A percentile compares a stretch with the other conserved stretches of the same genome.
These are phyloP conservation scores for Elsinoe perseae DNA, from an alignment of 2,329 filamentous ascomycete genomes.

Conservation along the genomic window DNA sequence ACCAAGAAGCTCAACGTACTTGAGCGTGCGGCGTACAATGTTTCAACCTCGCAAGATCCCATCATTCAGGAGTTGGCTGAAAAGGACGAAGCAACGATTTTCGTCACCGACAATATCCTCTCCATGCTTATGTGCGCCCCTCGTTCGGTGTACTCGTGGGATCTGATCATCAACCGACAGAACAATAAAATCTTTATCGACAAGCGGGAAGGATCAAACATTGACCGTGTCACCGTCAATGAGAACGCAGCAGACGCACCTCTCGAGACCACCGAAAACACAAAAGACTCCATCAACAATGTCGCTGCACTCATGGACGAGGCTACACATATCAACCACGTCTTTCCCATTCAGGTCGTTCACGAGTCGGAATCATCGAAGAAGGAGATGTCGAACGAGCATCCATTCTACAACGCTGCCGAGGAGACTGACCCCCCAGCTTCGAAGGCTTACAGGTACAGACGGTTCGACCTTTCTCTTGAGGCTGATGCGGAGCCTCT, in stretches of 20 bases:
- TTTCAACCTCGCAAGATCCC: constrained; percentile 91
- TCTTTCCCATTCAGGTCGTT: constrained; percentile 95
- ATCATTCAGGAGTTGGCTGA: constrained; percentile 95
- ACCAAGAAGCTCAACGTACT: constrained; percentile 82
- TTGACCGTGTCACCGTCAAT: constrained; percentile 98
- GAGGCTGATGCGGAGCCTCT: constrained; percentile 87
- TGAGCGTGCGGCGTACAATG: constrained; percentile 95
- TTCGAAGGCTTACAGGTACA: constrained; percentile 97
- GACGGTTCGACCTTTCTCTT: constrained; percentile 88
- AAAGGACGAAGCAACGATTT: constrained; percentile 91
- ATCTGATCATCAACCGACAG: constrained; percentile 86
- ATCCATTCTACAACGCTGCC: constrained; percentile 93
- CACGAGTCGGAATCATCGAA: constrained; percentile 70
- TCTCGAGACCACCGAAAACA: constrained; percentile 80
- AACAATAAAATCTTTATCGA: constrained; percentile 97
- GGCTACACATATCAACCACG: constrained; percentile 99
- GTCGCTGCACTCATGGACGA: constrained; percentile 89
- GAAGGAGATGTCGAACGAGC: constrained; percentile 76
- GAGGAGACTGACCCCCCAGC: constrained; percentile 91
- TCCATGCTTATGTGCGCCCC: constrained; percentile 99
- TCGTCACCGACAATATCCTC: constrained; percentile 91
- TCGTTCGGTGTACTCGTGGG: constrained; percentile 96
- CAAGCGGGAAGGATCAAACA: constrained; percentile 89
- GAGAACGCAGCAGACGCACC: constrained; percentile 96
- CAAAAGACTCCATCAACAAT: constrained; percentile 91